Conservation (phyloP, 2,329 filamentous ascomycete genomes). For the Ceratocystis destructans region DNA sequence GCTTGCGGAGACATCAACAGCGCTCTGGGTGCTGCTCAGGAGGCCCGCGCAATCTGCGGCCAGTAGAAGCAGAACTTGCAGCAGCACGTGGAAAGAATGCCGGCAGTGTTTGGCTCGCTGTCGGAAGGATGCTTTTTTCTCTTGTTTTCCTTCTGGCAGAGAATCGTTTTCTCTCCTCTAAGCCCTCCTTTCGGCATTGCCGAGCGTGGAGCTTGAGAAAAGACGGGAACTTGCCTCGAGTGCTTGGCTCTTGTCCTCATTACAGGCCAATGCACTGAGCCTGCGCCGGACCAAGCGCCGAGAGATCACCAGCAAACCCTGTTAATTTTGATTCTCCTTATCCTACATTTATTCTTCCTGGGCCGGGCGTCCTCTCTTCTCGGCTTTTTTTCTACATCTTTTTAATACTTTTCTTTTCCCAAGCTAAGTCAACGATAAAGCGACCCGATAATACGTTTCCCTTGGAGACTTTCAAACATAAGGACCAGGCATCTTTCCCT, state of each 20-base stretch:
- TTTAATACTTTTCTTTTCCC: too few species aligned
- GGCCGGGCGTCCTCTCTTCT: too few species aligned
- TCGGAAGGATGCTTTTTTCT: not conserved
- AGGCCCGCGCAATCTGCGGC: slow-evolving; percentile 7
- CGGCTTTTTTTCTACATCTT: too few species aligned
- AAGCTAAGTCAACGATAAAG: too few species aligned
- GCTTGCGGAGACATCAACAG: not conserved
- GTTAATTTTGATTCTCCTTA: not conserved
- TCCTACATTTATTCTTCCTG: too few species aligned
- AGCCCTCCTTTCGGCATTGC: not conserved
- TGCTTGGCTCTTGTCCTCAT: not conserved
- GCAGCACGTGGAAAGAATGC: not conserved
- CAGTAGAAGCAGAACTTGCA: not conserved
- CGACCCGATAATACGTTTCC: too few species aligned
- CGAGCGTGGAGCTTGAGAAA: not conserved
- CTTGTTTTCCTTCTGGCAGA: not conserved
- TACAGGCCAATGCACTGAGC: not conserved
- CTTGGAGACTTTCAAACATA: too few species aligned
- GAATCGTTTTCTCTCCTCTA: not conserved
- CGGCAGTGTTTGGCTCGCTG: not conserved
- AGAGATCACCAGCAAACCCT: not conserved
- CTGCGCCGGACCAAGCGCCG: not conserved
- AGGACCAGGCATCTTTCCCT: too few species aligned
- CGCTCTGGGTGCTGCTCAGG: not conserved
- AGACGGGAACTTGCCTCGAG: not conserved